Evolutionary conservation across 306 rosid genomes (phyloP).

Genomic region (Quercus parvula): DNA sequence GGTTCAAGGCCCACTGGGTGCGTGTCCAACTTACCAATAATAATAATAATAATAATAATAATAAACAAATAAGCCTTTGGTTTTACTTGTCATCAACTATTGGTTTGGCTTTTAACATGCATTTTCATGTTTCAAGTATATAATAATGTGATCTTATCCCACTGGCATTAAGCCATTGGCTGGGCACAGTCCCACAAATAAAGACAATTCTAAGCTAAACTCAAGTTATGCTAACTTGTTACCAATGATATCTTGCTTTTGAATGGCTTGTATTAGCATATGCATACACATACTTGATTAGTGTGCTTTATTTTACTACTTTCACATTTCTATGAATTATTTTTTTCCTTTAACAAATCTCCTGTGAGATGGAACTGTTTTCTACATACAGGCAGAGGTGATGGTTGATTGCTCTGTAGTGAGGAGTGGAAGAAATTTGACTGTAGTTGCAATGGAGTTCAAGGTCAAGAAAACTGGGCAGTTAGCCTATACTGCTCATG

Average conservation of each 20-base stretch:
- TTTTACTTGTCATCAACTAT: neutral
- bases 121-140: neutral
- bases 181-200: neutral
- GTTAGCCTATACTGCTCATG: slow-evolving; percentile 46
- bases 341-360: neutral
- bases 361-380: neutral
- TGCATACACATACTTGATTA: neutral
- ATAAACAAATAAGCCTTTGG: neutral
- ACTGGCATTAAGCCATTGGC: neutral
- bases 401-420: slow-evolving; percentile 52
- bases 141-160: neutral
- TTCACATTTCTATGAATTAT: neutral
- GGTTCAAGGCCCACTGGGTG: too few species aligned
- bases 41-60: neutral
- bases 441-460: slow-evolving; percentile 54
- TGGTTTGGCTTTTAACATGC: neutral
- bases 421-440: slow-evolving; percentile 71
- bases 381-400: slow-evolving; percentile 57
- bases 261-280: neutral
- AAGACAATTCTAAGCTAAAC: neutral
- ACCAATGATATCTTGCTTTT: neutral
- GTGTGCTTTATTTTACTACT: neutral
- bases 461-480: slow-evolving; percentile 48
- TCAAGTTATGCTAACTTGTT: neutral
- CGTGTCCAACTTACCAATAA: neutral